Evolutionary conservation across 1,284 basidiomycete genomes (phyloP), one percentile per base, ranked within the genome.

Genomic region (Leccinum fallax): DNA sequence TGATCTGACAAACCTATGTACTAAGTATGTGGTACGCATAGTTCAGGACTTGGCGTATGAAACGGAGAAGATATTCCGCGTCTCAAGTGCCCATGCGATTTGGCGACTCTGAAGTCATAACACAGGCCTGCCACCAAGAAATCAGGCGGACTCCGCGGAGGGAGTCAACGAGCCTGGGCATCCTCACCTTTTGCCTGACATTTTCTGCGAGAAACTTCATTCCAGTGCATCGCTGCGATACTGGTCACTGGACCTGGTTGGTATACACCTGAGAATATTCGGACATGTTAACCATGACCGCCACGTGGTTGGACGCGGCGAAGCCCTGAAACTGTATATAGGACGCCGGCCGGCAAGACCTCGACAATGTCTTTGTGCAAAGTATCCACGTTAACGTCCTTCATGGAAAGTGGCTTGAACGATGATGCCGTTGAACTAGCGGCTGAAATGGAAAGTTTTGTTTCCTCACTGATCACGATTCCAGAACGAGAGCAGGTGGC

Each of bases 401-500:
- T 32, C 55, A 74, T 74, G 72, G 63, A 65, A 38, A 61, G 13
- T 36, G 59, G 24, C 46, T 10, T 21, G 30, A 55, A 66, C 15
- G 40, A 64, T 28, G 46, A 61, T 55, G 19, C 62, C 30, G 57
- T 54, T 48, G 69, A 77, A 63, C 62, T 66, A 43, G 67, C 65
- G 65, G 52, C 74, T 54, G 78, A 80, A 64, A 66, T 86, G 32
- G 77, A 81, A 52, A 69, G 77, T 3, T 77, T 89, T 56, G 76
- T 88, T 34, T 76, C 74, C 24, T 70, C 79, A 21, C 77, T 89
- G 34, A 69, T 75, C 52, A 76, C 79, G 55, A 26, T n/a, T 21
- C 79, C 82, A 51, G 84, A 85, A 48, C 77, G 79, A 67, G 87
- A 89, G 67, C 67, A 79, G 49, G 80, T 89, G 57, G 85, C 83